Evolutionary conservation across 2,329 filamentous ascomycete species (phyloP), one percentile per base, ranked within the genome.

Genomic region (Coniella lustricola): DNA sequence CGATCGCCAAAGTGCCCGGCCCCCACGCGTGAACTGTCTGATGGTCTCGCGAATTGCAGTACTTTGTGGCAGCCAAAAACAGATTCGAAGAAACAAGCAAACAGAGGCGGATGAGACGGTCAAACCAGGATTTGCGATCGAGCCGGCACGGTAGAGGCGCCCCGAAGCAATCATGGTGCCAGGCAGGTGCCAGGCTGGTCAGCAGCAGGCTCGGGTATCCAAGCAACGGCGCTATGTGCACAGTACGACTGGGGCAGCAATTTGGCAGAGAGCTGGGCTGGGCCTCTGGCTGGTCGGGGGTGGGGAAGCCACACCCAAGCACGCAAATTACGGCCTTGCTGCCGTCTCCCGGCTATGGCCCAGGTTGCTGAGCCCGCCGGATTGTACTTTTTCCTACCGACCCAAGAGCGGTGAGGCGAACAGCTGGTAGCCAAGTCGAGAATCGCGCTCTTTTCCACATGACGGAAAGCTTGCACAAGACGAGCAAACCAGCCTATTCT

Each of bases 31-130:
- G 25, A 5, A 10, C 25, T 29, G 25, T 29, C 25, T 29, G 25
- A 10, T 29, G 10, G 31, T 21, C 16, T 36, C 10, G 17, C 10
- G 20, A 25, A 18, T 20, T 18, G n/a, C 7, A 14, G 32, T 35
- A 22, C 25, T 29, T 12, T 36, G 32, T 36, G 34, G 32, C 5
- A 18, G 18, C 5, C 9, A 20, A 18, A 17, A 17, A 33, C 9
- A 20, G 35, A 22, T 18, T 9, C 12, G 21, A 22, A 21, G 38
- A 21, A 31, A 20, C 40, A 16, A 14, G 40, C 14, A 25, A 17
- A 18, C n/a, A n/a, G n/a, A n/a, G n/a, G 29, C 29, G 25, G 44
- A 33, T 46, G 44, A 46, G 35, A 46, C 44, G 39, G 40, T 42
- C 44, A 35, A 46, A 46, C 39, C 44, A 40, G 10, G 29, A 22